Percentiles rank a stretch among this genome's conserved stretches.
Conservation (phyloP, 192 early-diverging fungal genomes). For the Thamnidium elegans region DNA sequence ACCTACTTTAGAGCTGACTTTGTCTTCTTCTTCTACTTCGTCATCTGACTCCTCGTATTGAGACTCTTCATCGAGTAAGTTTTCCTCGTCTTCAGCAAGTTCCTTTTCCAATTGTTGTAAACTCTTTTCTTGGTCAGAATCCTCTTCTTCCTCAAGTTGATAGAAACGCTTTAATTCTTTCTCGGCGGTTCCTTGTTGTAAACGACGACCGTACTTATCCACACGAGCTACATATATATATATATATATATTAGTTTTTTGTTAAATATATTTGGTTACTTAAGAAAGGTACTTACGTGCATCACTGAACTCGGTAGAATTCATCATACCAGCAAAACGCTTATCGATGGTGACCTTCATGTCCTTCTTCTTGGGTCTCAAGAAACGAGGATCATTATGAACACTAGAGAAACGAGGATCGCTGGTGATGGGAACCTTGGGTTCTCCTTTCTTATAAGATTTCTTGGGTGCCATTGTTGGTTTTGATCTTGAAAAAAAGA, state of each 20-base stretch:
- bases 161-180: constrained; percentile 75
- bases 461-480: constrained; percentile 18
- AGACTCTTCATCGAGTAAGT: constrained; percentile 38
- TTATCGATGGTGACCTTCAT: constrained; percentile 85
- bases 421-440: constrained; percentile 29
- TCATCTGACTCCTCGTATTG: constrained; percentile 33
- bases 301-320: constrained; percentile 56
- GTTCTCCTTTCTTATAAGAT: not conserved
- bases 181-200: constrained; percentile 41
- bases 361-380: constrained; percentile 73
- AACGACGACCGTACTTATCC: constrained; percentile 73
- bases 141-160: constrained; percentile 57
- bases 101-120: constrained; percentile 39
- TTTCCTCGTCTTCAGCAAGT: constrained; percentile 37
- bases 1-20: not conserved
- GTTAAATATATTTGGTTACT: not conserved
- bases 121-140: constrained; percentile 35
- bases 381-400: constrained; percentile 77
- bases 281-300: constrained; percentile 41
- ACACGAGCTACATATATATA: constrained; percentile 53
- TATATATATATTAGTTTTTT: constrained; percentile 5
- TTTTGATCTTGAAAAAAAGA: too few relatives aligned
- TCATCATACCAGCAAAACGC: constrained; percentile 83
- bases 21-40: constrained; percentile 14
- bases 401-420: constrained; percentile 81